Base-by-base conservation (phyloP, 2,329 filamentous ascomycete species). In the Pleurostoma richardsiae region DNA sequence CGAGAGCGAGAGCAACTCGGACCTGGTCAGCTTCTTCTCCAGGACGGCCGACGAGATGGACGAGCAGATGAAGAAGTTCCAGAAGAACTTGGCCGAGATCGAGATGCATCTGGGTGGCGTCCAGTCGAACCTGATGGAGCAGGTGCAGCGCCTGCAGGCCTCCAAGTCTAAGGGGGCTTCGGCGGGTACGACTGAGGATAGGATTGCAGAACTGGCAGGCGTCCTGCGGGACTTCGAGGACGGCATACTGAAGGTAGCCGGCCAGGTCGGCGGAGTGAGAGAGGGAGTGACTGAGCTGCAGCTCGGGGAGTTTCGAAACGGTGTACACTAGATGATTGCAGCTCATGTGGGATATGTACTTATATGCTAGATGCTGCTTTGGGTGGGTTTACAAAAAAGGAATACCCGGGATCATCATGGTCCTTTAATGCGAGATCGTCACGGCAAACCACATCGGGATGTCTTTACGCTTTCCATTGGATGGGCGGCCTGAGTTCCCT, bases 221-320 rank as follows among this genome's bases (percentile, higher is more conserved):
- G 81, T 83, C 40, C 70, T 86, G 52, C 70, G 76, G 19, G 83
- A 86, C 54, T 83, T 86, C 50, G 82, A 86, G 64, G 72, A 77
- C 54, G 77, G 81, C 47, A 83, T 86, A 46, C 62, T 85, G 47
- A 76, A 79, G 45, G 82, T 85, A 47, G 83, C 83, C 4, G 72
- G 74, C 28, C 74, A 80, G 46, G 73, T 86, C 43, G 82, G 80
- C 3, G 67, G 68, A 41, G 74, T 74, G 4, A 77, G 80, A 50
- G 83, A 86, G 59, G 76, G 76, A 33, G 73, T 84, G 47, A 81
- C 82, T 46, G 74, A 74, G 52, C 61, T 85, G 44, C 76, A 78
- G 54, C 57, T 77, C 38, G 79, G 77, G 19, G 68, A 70, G 10
- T 71, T 73, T 47, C 63, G 71, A 54, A 55, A 59, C 30, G 60